phyloP scores from a whole-genome alignment of 2,329 filamentous ascomycete species.

The Hymenoscyphus linearis region DNA sequence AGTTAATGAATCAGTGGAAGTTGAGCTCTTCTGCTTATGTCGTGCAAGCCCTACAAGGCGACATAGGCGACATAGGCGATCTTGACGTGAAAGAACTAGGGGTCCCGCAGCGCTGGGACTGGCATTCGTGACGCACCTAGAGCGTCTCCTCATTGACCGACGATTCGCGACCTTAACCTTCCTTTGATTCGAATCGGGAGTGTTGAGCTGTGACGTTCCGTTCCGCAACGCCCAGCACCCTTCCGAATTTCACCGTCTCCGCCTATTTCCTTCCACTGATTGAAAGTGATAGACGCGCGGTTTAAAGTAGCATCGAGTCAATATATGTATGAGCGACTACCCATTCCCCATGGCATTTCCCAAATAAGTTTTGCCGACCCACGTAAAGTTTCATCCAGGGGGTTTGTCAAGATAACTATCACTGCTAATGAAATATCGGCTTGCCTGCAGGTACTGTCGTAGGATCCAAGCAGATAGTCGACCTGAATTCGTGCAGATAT shows the following conservation, averaged over 20 bases:
- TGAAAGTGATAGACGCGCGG: constrained; percentile 2
- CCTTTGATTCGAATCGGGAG: constrained; percentile 4
- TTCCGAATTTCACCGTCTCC: constrained; percentile 6
- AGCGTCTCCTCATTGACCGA: constrained; percentile 3
- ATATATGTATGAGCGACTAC: neutral
- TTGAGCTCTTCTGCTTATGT: neutral
- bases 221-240: constrained; percentile 3
- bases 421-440: constrained; percentile 7
- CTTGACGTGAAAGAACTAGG: neutral
- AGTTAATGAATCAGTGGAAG: neutral
- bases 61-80: constrained; percentile 1
- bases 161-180: constrained; percentile 5
- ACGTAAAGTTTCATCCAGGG: neutral
- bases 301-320: neutral
- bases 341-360: constrained; percentile 12
- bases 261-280: constrained; percentile 7
- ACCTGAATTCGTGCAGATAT: constrained; percentile 11
- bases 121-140: constrained; percentile 8
- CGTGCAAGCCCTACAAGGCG: constrained; percentile 5
- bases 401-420: constrained; percentile 1
- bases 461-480: constrained; percentile 12
- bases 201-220: constrained; percentile 9
- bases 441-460: constrained; percentile 11
- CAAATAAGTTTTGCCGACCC: neutral
- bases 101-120: constrained; percentile 2